phyloP scores from a whole-genome alignment of 345 rosid genomes.

The Passiflora organensis region DNA sequence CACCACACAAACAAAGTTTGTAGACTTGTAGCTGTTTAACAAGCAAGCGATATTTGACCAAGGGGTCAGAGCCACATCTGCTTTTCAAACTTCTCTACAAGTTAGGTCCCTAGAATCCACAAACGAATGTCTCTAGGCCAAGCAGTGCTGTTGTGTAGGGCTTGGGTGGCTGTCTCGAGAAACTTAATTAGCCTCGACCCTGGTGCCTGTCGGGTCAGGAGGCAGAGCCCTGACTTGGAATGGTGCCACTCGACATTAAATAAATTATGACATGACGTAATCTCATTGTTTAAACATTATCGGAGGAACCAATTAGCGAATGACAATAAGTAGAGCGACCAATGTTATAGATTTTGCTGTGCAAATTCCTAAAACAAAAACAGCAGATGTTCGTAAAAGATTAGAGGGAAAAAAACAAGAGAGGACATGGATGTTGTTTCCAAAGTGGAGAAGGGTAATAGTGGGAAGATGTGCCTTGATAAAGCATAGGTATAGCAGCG shows the following conservation, averaged over 20 bases:
- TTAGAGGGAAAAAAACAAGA: neutral
- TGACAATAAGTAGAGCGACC: no score
- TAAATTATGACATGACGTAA: no score
- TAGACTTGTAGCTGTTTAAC: no score
- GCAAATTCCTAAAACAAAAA: no score
- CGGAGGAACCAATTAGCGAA: no score
- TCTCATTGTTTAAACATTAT: no score
- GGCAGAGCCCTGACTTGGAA: neutral
- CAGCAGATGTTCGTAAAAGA: no score
- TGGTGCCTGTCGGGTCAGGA: constrained; percentile 23
- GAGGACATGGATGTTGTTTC: neutral
- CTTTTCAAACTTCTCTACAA: no score
- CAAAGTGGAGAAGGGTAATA: neutral
- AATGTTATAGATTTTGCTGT: no score
- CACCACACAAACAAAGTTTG: no score
- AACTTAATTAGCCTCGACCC: constrained; percentile 29
- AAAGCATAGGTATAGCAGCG: constrained; percentile 9
- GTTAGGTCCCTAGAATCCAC: constrained; percentile 12
- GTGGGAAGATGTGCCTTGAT: neutral
- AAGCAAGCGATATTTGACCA: constrained; percentile 16
- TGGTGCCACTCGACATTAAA: no score
- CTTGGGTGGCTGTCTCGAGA: constrained; percentile 41
- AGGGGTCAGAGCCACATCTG: neutral
- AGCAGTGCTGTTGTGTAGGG: constrained; percentile 11
- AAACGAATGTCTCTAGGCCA: constrained; percentile 25